Evolutionary conservation across 768 basidiomycete species (phyloP).

Genomic region (Trametes coccinea): DNA sequence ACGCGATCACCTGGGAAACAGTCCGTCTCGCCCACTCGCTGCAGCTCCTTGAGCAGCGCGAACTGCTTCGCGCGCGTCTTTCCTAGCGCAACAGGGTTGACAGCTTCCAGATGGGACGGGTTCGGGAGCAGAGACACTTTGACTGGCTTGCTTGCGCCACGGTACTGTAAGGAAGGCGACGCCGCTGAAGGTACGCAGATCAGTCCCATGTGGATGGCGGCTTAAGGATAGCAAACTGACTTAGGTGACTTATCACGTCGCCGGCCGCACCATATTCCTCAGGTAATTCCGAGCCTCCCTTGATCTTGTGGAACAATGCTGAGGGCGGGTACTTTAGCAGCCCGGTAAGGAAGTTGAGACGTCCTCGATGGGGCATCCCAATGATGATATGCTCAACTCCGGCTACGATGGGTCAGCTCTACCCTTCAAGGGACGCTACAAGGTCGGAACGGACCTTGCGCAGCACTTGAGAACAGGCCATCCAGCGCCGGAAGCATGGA

Average conservation of each 20-base stretch:
- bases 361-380: constrained; percentile 87
- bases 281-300: constrained; percentile 71
- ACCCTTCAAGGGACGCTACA: background rate
- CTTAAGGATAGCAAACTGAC: constrained; percentile 37
- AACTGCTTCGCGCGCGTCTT: constrained; percentile 92
- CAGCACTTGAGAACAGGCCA: constrained; percentile 66
- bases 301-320: constrained; percentile 85
- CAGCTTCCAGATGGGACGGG: constrained; percentile 83
- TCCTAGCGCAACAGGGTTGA: constrained; percentile 84
- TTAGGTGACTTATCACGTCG: constrained; percentile 86
- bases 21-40: constrained; percentile 33
- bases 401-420: constrained; percentile 35
- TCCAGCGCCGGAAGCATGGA: constrained; percentile 92
- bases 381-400: constrained; percentile 73
- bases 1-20: constrained; percentile 63
- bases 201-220: background rate
- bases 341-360: constrained; percentile 82
- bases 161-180: constrained; percentile 63
- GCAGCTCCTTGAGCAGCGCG: constrained; percentile 67
- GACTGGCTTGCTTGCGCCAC: constrained; percentile 47
- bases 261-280: constrained; percentile 69
- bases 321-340: constrained; percentile 66
- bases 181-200: constrained; percentile 43
- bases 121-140: constrained; percentile 81
- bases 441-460: constrained; percentile 46